Base-by-base conservation (phyloP, 148 eudicot species). In the Fagopyrum homotropicum region DNA sequence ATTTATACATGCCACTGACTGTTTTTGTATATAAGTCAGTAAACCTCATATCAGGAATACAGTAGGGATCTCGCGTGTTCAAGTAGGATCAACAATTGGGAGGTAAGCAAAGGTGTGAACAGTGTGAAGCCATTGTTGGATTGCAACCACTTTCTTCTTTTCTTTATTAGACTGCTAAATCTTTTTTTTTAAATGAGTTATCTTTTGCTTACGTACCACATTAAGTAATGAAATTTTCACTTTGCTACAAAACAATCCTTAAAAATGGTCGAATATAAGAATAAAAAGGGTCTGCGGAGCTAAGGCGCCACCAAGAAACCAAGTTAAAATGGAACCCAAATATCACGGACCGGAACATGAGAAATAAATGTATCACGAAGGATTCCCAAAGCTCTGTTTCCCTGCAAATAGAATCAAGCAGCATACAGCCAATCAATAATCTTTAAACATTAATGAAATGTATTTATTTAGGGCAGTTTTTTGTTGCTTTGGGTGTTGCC, bases 321-420 rank as follows among this genome's bases (percentile, higher is more conserved):
- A 35, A 35, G 40, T 35, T 35, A 3, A 14, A 35, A 57, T 17
- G n/a, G 43, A 14, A 35, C 43, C 46, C 0, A 66, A 66, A 72
- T 19, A 17, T 8, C 6, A 80, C 97, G 81, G 75, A 94, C 98
- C 72, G 96, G 97, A 78, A 91, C 81, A 72, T 94, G 90, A 70
- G 96, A 93, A 80, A 94, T 79, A 82, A 94, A 92, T 56, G 85
- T 75, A 72, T 94, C 96, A 43, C 84, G 89, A 63, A 94, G 96
- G 63, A 89, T 82, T 72, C 43, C 51, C 75, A 90, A 12, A 55
- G 96, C 91, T 81, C 83, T 85, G 72, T 80, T 86, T 81, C 83
- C 91, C 97, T 94, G 81, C 63, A 40, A 74, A 77, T 74, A 17
- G 45, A 1, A 51, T 17, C 22, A 22, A 75, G 29, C 9, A 51